Conservation (phyloP, 2,329 filamentous ascomycete species). For the Tolypocladium cylindrosporum region DNA sequence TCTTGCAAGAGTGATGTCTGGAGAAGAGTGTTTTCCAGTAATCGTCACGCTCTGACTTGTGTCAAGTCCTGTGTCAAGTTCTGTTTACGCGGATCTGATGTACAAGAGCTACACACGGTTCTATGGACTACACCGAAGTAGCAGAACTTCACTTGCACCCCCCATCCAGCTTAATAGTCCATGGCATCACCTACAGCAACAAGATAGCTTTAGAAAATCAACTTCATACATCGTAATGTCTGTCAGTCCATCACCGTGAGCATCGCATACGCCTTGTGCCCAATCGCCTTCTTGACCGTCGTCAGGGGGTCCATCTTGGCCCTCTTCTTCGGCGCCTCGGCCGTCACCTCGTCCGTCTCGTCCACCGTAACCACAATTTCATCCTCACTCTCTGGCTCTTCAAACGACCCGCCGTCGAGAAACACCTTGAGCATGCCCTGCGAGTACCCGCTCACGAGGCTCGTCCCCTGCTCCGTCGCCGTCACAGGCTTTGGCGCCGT, state of each 20-base stretch:
- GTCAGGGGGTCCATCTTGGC: slow-evolving; percentile 31
- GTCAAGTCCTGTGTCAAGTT: no score
- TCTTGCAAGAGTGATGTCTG: no score
- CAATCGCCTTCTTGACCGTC: slow-evolving; percentile 38
- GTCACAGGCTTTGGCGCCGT: slow-evolving; percentile 38
- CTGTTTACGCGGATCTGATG: no score
- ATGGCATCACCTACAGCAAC: no score
- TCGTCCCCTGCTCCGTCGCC: slow-evolving; percentile 31
- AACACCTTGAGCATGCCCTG: slow-evolving; percentile 50
- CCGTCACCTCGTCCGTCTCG: slow-evolving; percentile 12
- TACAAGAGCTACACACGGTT: no score
- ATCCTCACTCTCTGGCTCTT: slow-evolving; percentile 25
- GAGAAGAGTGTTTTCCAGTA: no score
- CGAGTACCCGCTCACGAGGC: slow-evolving; percentile 45
- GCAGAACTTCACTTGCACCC: no score
- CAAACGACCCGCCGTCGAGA: slow-evolving; percentile 37
- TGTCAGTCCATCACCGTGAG: slow-evolving; percentile 41
- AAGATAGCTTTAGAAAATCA: not conserved
- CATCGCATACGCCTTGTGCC: slow-evolving; percentile 45
- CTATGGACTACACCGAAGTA: no score
- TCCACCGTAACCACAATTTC: slow-evolving; percentile 21
- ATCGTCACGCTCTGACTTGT: no score
- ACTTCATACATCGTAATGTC: not conserved
- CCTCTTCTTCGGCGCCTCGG: slow-evolving; percentile 26
- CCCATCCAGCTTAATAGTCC: not conserved